phyloP scores from a whole-genome alignment of 78 protist genomes.

The Monocercomonoides exilis region DNA sequence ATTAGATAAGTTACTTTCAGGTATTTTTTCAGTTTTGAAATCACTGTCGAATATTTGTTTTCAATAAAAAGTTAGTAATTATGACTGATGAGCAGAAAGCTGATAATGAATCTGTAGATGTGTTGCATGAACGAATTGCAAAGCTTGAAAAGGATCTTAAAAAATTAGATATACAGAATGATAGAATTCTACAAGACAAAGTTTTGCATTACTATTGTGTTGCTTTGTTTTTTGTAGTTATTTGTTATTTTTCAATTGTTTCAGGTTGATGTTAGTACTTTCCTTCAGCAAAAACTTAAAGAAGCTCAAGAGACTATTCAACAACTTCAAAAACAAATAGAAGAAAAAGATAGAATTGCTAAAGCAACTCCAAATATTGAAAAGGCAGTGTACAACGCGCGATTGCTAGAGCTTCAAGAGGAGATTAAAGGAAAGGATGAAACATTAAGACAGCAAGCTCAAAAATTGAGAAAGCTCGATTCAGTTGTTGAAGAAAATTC shows the following conservation, averaged over 20 bases:
- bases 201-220: too few species aligned
- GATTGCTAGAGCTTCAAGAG: background rate
- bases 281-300: background rate
- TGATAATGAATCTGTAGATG: too few species aligned
- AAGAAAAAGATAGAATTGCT: background rate
- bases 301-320: background rate
- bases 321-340: background rate
- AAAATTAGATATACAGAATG: background rate
- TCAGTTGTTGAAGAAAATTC: background rate
- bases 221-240: too few species aligned
- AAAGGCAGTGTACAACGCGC: background rate
- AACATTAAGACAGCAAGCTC: background rate
- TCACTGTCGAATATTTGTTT: too few species aligned
- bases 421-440: background rate
- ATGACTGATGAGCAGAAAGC: too few species aligned
- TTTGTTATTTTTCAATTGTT: too few species aligned
- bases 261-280: background rate
- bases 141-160: too few species aligned
- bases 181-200: background rate
- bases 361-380: background rate
- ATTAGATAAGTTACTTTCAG: too few species aligned
- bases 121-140: too few species aligned
- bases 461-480: background rate
- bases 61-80: too few species aligned
- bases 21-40: too few species aligned